A percentile compares a stretch with the other conserved stretches of the same genome.
These are phyloP conservation scores for Sporisorium exsertum DNA, from an alignment of 1,284 basidiomycete genomes.

Conservation along the genomic window DNA sequence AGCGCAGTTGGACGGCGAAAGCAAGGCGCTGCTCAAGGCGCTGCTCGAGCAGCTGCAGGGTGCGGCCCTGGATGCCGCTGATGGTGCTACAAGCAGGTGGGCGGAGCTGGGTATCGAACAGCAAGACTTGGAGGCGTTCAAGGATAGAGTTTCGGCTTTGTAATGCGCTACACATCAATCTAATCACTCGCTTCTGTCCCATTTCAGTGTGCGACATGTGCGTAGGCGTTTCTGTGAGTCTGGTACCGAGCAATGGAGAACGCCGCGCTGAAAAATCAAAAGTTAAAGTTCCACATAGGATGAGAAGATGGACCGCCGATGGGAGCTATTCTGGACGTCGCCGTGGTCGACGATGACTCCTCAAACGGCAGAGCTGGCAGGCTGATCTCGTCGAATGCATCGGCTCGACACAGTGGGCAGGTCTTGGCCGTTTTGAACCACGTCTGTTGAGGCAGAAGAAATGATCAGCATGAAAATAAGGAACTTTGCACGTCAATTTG, in stretches of 20 bases:
- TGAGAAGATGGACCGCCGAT: background rate
- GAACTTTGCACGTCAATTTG: too few relatives aligned
- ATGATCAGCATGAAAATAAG: constrained; percentile 2
- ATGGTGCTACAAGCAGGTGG: constrained; percentile 11
- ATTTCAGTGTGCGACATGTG: background rate
- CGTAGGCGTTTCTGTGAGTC: background rate
- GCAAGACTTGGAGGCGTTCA: constrained; percentile 8
- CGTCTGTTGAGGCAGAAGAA: constrained; percentile 14
- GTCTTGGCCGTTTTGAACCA: constrained; percentile 51
- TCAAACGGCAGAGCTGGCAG: constrained; percentile 27
- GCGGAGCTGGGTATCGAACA: constrained; percentile 24
- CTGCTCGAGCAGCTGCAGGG: constrained; percentile 20
- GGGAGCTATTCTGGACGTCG: background rate
- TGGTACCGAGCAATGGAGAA: background rate
- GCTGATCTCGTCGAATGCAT: constrained; percentile 36
- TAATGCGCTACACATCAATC: background rate
- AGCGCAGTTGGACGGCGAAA: constrained; percentile 2
- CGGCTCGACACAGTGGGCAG: constrained; percentile 40
- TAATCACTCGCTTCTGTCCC: background rate
- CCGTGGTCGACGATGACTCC: constrained; percentile 5
- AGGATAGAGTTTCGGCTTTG: constrained; percentile 8
- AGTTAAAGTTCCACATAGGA: constrained; percentile 17
- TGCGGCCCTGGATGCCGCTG: constrained; percentile 4
- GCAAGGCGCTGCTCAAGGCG: constrained; percentile 3
- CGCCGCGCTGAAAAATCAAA: too few relatives aligned